Evolutionary conservation across 148 eudicot genomes (phyloP), one percentile per base, ranked within the genome.

Genomic region (Salicornia ramosissima): DNA sequence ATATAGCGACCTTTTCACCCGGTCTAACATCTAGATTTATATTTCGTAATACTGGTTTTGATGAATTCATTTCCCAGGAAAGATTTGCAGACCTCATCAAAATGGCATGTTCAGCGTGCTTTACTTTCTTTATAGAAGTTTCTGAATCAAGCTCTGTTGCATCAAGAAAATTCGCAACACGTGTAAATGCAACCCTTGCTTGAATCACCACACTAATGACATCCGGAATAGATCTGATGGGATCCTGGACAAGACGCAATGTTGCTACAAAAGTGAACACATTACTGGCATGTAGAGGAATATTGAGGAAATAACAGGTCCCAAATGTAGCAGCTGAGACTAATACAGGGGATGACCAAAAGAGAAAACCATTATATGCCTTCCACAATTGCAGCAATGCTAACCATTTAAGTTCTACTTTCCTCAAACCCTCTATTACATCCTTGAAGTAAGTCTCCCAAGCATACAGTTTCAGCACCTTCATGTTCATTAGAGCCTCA

Each of bases 191-290:
- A n/a, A 93, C 96, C 69, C 84, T 87, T 6, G 96, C 96, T 82
- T 93, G 96, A 74, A 93, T 90, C 67, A 86, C 85, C 16, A 83
- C 87, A 14, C 86, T 88, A 36, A 93, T 80, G 39, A 88, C 96
- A 73, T 93, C 98, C 15, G 98, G 98, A 31, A 90, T 88, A 26
- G 82, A 29, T 78, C 96, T 85, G 28, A 93, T 70, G 16, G 98
- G 95, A 3, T 93, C 98, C 78, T 93, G 98, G 61, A 93, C 89
- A 43, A 93, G 87, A 34, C 95, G 86, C 46, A 93, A 78, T 0
- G 96, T 85, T 24, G 98, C 95, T 19, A 93, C 89, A 64, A 93
- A 93, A 12, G 98, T 90, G 73, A 93, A 93, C 40, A 93, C 96
- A 56, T 91, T 93, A 69, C 88, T 88, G 39, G 96, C 93, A 74